These are phyloP conservation scores for Ammopiptanthus mongolicus DNA, from an alignment of 306 rosid species.

Conservation along the genomic window DNA sequence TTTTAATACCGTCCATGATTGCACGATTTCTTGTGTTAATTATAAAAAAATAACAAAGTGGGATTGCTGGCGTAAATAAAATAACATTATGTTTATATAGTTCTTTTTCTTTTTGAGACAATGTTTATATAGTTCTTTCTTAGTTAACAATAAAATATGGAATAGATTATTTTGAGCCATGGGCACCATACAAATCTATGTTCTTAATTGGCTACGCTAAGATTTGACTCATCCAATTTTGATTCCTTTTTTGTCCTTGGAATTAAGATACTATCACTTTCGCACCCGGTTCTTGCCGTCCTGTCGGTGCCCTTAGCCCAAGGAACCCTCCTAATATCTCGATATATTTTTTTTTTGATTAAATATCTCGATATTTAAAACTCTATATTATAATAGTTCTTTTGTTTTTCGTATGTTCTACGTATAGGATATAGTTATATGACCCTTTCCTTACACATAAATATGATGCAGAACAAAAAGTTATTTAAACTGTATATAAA, in stretches of 20 bases:
- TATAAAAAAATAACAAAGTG: not conserved
- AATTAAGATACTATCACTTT: not conserved
- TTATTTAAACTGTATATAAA: too few relatives aligned
- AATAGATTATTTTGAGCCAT: not conserved
- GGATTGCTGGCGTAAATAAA: not conserved
- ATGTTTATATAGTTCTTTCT: too few relatives aligned
- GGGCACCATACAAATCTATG: not conserved
- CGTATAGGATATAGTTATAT: too few relatives aligned
- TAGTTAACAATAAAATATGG: not conserved
- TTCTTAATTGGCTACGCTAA: not conserved
- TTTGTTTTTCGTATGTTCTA: too few relatives aligned
- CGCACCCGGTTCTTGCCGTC: not conserved
- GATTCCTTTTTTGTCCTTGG: not conserved
- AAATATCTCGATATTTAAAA: too few relatives aligned
- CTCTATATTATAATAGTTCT: too few relatives aligned
- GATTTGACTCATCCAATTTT: not conserved
- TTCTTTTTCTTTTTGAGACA: too few relatives aligned
- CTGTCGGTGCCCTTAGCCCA: not conserved
- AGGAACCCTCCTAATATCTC: not conserved
- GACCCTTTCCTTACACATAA: too few relatives aligned
- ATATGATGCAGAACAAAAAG: too few relatives aligned
- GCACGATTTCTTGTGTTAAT: not conserved
- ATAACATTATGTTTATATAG: not conserved
- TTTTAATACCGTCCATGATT: not conserved
- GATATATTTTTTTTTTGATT: too few relatives aligned